Evolutionary conservation across 169 alveolate species (phyloP), one percentile per base, ranked within the genome.

Genomic region (Eimeria maxima): DNA sequence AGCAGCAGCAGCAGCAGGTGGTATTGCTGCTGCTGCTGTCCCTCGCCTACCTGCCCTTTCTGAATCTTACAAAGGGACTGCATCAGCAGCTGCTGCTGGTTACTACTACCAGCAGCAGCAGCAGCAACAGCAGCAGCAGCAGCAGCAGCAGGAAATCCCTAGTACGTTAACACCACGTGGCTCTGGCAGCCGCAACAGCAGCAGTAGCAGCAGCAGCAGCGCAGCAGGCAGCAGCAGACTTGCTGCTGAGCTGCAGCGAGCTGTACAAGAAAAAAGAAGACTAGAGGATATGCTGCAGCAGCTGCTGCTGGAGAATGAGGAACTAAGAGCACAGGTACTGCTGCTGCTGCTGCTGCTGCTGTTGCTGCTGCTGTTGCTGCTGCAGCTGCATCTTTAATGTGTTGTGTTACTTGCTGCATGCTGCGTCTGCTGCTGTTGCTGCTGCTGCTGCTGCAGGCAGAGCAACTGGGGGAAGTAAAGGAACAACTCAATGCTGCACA

Each of bases 221-320:
- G 57, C 45, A 74, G 57, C 84, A 33, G 89, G 67, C 60, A 53
- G 60, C 60, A 53, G 60, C 60, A 53, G 60, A 53, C 60, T 53
- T 6, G 89, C 67, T 16, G 95, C 55, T 47, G 76, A 91, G 95
- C 67, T 91, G 95, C 89, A 91, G 95, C 80, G 78, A 29, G 53
- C 84, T 11, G 53, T 76, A 38, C 22, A 11, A 11, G 95, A 91
- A 63, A 91, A 73, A 65, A 71, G 95, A 13, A 55, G 67, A 38
- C 80, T 91, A 7, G 95, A 91, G 45, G 95, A 91, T 65, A 83
- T 50, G 78, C 44, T 91, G 69, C 95, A 91, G 81, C 90, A 91
- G 81, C 83, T 91, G 55, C 89, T 91, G 67, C 80, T 91, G 38
- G 95, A 91, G 57, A 74, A 74, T 67, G 95, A 91, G n/a, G 95